Conservation (phyloP, 1,139 yeast species). For the Pichia cactophila region DNA sequence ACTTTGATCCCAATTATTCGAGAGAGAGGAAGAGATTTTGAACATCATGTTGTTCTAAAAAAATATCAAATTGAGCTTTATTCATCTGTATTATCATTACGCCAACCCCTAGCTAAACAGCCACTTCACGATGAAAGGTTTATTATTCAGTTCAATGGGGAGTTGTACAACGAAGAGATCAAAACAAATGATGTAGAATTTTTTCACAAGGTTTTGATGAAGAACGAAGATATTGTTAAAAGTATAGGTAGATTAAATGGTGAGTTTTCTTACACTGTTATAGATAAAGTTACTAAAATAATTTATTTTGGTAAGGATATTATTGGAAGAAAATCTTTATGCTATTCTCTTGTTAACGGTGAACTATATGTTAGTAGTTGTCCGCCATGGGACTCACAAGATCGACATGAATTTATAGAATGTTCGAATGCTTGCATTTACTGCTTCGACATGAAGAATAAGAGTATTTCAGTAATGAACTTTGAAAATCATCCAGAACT, state of each 20-base stretch:
- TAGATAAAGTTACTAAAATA: conserved; percentile 32
- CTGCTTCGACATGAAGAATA: conserved; percentile 29
- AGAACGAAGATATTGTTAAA: conserved; percentile 24
- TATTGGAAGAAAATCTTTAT: conserved; percentile 73
- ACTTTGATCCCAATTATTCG: conserved; percentile 37
- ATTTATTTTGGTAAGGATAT: conserved; percentile 79
- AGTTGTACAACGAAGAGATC: conserved; percentile 59
- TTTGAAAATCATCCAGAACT: conserved; percentile 18
- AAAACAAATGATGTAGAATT: conserved; percentile 44
- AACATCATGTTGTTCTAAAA: conserved; percentile 15
- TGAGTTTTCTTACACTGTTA: conserved; percentile 66
- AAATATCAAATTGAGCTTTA: conserved; percentile 21
- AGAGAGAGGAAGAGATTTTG: conserved; percentile 51
- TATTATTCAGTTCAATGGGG: conserved; percentile 78
- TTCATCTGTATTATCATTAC: conserved; percentile 69
- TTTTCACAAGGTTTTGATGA: conserved; percentile 26
- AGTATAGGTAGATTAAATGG: conserved; percentile 49
- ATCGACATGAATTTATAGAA: conserved; percentile 34
- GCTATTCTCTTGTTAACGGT: conserved; percentile 31
- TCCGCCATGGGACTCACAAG: conserved; percentile 29
- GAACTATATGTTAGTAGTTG: conserved; percentile 43
- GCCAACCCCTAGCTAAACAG: conserved; percentile 72
- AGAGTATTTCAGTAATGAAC: conserved; percentile 2
- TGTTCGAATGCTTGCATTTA: conserved; percentile 47
- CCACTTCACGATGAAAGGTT: conserved; percentile 41